Evolutionary conservation across 768 basidiomycete genomes (phyloP).

Genomic region (Phaeotremella skinneri): DNA sequence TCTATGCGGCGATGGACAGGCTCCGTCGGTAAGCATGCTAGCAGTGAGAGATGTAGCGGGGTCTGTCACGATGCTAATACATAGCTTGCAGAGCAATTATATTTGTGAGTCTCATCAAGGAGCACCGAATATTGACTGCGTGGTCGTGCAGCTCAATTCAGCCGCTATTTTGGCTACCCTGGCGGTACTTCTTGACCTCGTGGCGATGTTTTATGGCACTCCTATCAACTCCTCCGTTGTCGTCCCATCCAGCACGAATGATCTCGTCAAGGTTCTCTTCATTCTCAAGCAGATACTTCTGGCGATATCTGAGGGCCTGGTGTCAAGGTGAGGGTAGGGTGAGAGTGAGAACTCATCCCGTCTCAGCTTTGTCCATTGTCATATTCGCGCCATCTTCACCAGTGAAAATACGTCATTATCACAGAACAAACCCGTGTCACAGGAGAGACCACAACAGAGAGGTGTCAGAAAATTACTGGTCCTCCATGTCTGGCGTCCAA

Average conservation of each 20-base stretch:
- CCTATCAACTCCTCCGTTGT: background rate
- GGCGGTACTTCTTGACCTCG: background rate
- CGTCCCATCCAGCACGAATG: background rate
- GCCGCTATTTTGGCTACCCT: background rate
- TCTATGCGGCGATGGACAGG: background rate
- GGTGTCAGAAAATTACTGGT: too few relatives aligned
- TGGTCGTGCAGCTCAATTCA: background rate
- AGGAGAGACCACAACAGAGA: too few relatives aligned
- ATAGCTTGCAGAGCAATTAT: background rate
- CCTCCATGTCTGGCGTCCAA: background rate
- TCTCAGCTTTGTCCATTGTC: background rate
- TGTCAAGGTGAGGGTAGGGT: background rate
- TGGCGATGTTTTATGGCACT: slow-evolving; percentile 2
- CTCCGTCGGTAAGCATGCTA: slow-evolving; percentile 1
- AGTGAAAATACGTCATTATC: background rate
- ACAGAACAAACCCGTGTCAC: too few relatives aligned
- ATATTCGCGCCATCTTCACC: slow-evolving; percentile 1
- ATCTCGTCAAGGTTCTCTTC: background rate
- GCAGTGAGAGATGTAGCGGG: too few relatives aligned
- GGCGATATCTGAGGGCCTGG: background rate
- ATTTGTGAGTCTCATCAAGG: background rate
- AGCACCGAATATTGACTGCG: too few relatives aligned
- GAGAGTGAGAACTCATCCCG: too few relatives aligned
- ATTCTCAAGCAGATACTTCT: background rate
- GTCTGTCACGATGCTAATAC: background rate